These are phyloP conservation scores for Immersiella caudata DNA, from an alignment of 495 filamentous ascomycete species.

Conservation along the genomic window DNA sequence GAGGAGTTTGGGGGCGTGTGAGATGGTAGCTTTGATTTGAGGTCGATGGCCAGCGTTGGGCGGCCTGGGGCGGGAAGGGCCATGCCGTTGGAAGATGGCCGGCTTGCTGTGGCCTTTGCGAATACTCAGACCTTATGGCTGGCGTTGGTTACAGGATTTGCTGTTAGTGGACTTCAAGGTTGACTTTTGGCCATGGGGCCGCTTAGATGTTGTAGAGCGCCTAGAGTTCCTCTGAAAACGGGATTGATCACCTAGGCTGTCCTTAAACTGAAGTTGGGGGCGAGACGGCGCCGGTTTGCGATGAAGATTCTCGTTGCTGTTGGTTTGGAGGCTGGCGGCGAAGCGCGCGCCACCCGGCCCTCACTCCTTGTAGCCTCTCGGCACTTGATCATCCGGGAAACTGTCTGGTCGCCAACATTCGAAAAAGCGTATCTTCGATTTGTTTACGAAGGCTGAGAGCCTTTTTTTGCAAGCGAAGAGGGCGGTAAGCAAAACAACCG, in stretches of 20 bases:
- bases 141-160: background rate
- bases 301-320: background rate
- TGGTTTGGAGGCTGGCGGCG: background rate
- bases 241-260: background rate
- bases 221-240: background rate
- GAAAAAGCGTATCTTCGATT: background rate
- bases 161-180: background rate
- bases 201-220: background rate
- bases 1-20: conserved; percentile 32
- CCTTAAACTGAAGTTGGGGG: background rate
- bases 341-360: background rate
- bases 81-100: background rate
- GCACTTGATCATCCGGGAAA: background rate
- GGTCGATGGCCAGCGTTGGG: background rate
- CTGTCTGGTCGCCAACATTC: background rate
- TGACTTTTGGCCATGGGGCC: background rate
- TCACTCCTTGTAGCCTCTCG: background rate
- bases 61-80: background rate
- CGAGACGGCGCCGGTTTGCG: background rate
- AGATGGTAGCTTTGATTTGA: background rate
- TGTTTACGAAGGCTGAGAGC: background rate
- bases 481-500: background rate
- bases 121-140: background rate
- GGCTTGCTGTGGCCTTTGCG: background rate
- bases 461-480: background rate